Evolutionary conservation across 805 yeast genomes (phyloP), one percentile per base, ranked within the genome.

Genomic region (Myxozyma nipponensis): DNA sequence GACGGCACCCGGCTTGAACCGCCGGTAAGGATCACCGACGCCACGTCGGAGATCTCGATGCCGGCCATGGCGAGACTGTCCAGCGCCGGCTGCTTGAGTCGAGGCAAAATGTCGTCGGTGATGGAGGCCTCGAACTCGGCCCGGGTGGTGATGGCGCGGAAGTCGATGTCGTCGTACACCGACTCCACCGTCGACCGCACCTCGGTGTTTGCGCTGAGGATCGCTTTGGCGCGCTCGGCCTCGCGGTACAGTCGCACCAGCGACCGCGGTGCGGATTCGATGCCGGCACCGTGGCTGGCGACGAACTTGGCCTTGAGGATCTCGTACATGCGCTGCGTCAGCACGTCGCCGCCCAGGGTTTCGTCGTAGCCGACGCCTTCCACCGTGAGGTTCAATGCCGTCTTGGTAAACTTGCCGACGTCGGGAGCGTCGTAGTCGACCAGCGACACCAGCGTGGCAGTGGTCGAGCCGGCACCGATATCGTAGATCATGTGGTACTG

Each of bases 1-100:
- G 85, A 76, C 15, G 98, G 98, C 26, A 88, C 86, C 66, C 98
- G 80, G 4, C 91, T 81, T 0, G 95, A 80, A 1, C 98, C 98
- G 57, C 98, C 98, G 39, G 86, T 78, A 48, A 90, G 74, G 49
- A 93, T 81, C 2, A 93, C 80, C 1, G 95, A 83, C 32, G 72
- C 67, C 1, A 86, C 51, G 32, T 79, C 73, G 2, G 66, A 22
- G 3, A 62, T 54, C 1, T 57, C 57, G 2, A 68, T 41, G 1
- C 64, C 61, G 7, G 56, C 53, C 18, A 65, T 63, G 1, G 65
- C 58, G 28, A 87, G 66, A 0, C 86, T 79, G 26, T 72, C 69
- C 4, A 69, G 57, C 38, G 88, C 70, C 5, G 95, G 91, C 13
- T 66, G 57, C 1, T 76, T 69, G 18, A 83, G 70, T 39, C 80